Evolutionary conservation across 768 basidiomycete species (phyloP), one percentile per base, ranked within the genome.

Genomic region (Amanita phalloides): DNA sequence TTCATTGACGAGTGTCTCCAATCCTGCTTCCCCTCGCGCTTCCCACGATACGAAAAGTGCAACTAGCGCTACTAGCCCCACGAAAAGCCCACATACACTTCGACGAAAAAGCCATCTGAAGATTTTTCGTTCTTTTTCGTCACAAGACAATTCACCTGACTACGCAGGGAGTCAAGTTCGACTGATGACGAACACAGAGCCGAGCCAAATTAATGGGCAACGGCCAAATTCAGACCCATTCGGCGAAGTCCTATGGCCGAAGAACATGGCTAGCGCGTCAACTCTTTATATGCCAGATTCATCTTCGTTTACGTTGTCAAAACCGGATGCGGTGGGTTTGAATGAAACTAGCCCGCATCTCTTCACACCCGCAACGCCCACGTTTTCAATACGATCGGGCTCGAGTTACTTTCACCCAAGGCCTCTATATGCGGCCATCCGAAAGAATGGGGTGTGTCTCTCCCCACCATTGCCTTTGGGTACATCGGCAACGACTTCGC

Each of bases 391-490:
- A 42, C 23, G n/a, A 9, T 42, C 48, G 13, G 28, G 48, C 9
- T 13, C 20, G 7, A 25, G 36, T 21, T 38, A 8, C n/a, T 25
- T 13, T 17, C 37, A 49, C 17, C 48, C 48, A 28, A 51, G 36
- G 30, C 49, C 49, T 3, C 39, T 51, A 6, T 51, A 51, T 33
- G 28, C 49, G 37, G 39, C 33, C 20, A 51, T 51, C 28, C 26
- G 49, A 17, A 51, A 51, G 41, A 43, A 51, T 21, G 49, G 49
- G 7, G 38, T 51, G n/a, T 51, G 41, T 14, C 33, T 51, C 6
- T 51, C 49, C 7, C 39, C 39, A 5, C 37, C 47, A 10, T 20
- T 41, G n/a, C 13, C 42, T 7, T 43, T 20, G 28, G 13, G 28
- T 4, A 26, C 17, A 10, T 26, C 41, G 9, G 41, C 11, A 1